phyloP scores from a whole-genome alignment of 2,329 filamentous ascomycete species.

The Apiospora aurea region DNA sequence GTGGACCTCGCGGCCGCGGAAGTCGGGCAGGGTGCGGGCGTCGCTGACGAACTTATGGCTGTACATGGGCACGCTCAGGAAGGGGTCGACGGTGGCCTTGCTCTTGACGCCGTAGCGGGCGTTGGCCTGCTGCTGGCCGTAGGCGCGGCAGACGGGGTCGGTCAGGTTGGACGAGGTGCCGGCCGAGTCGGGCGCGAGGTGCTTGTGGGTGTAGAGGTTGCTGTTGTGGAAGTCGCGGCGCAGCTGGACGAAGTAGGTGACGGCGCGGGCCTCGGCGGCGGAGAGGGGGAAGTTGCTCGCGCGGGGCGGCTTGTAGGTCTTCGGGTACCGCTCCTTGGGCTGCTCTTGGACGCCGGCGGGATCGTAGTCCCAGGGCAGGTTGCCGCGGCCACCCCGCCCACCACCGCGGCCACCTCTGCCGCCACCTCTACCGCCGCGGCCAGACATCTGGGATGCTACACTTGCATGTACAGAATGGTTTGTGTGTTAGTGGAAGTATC shows the following conservation, averaged over 20 bases:
- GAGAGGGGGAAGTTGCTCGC: conserved; percentile 49
- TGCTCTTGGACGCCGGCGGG: conserved; percentile 57
- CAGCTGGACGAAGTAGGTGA: conserved; percentile 61
- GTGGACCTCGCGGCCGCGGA: conserved; percentile 55
- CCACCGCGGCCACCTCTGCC: conserved; percentile 55
- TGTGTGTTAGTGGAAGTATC: not conserved
- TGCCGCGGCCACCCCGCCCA: conserved; percentile 50
- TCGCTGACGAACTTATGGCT: conserved; percentile 60
- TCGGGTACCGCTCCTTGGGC: conserved; percentile 66
- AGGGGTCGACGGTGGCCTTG: conserved; percentile 64
- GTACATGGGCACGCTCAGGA: conserved; percentile 65
- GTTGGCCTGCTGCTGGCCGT: conserved; percentile 66
- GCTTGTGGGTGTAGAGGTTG: conserved; percentile 63
- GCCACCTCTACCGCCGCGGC: conserved; percentile 59
- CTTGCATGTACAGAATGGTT: conserved; percentile 8
- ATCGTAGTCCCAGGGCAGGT: conserved; percentile 61
- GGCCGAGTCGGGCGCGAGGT: conserved; percentile 39
- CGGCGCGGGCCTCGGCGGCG: conserved; percentile 52
- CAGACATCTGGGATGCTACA: conserved; percentile 50
- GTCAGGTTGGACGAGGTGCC: conserved; percentile 40
- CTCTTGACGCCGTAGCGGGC: conserved; percentile 61
- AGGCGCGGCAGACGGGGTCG: conserved; percentile 51
- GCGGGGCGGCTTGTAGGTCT: conserved; percentile 54
- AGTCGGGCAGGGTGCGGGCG: conserved; percentile 61
- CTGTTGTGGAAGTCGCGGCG: conserved; percentile 63